Percentiles rank a stretch among this genome's conserved stretches.
Conservation (phyloP, 73 alveolate species). For the Paramecium tetraurelia region DNA sequence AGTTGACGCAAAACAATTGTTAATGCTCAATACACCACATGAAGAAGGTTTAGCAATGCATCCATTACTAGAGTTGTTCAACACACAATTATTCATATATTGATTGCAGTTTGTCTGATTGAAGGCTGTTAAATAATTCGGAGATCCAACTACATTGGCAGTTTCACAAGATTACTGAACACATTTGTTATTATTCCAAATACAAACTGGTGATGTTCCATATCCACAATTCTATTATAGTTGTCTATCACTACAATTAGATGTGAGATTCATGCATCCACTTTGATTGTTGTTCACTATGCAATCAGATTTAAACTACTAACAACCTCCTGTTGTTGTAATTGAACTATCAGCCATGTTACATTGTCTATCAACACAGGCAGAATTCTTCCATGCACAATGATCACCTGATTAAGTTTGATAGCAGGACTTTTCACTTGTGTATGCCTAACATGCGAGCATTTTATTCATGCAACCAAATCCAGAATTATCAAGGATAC, state of each 20-base stretch:
- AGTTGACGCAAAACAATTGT: not conserved
- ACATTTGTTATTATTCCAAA: not conserved
- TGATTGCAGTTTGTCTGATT: not conserved
- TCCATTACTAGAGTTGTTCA: not conserved
- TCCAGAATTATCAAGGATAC: not conserved
- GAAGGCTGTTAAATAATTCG: not conserved
- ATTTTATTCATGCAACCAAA: not conserved
- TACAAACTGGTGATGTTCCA: not conserved
- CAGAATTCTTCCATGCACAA: not conserved
- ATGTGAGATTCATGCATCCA: not conserved
- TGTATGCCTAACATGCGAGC: not conserved
- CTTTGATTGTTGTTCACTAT: not conserved
- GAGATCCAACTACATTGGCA: not conserved
- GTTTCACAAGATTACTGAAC: slow-evolving; percentile 2
- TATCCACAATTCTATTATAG: not conserved
- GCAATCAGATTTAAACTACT: not conserved
- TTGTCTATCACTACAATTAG: not conserved
- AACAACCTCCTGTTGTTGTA: not conserved
- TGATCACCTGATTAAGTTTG: not conserved
- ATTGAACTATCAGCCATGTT: not conserved
- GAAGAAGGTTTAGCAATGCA: not conserved
- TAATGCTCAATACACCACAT: not conserved
- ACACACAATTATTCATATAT: not conserved
- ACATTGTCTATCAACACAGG: not conserved
- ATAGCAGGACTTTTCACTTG: not conserved